Conservation (phyloP, 495 filamentous ascomycete species). For the Penicillium salamii region DNA sequence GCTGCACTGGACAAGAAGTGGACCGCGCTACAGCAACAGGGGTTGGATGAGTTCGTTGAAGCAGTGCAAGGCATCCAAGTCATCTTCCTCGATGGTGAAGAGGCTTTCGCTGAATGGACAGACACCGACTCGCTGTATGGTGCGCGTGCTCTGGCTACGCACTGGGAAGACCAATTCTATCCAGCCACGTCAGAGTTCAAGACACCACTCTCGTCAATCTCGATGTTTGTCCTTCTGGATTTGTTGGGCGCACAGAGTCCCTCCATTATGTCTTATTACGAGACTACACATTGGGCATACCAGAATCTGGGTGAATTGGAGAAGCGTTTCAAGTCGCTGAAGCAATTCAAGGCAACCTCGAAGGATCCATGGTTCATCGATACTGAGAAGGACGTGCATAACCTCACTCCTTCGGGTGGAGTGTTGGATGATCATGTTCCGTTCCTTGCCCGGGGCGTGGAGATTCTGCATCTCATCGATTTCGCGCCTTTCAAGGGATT, state of each 20-base stretch:
- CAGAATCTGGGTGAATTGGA: constrained; percentile 65
- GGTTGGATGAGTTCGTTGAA: constrained; percentile 48
- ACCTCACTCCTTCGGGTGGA: constrained; percentile 43
- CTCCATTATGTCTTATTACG: constrained; percentile 74
- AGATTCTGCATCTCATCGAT: constrained; percentile 85
- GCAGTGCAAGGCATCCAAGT: constrained; percentile 85
- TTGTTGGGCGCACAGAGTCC: constrained; percentile 74
- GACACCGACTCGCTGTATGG: constrained; percentile 83
- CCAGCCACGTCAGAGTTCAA: constrained; percentile 70
- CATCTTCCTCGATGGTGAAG: constrained; percentile 88
- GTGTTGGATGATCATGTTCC: constrained; percentile 89
- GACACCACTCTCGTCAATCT: constrained; percentile 72
- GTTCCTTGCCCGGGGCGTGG: constrained; percentile 80
- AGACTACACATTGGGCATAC: constrained; percentile 93
- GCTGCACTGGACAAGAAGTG: constrained; percentile 76
- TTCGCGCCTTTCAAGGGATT: constrained; percentile 54
- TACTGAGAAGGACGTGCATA: constrained; percentile 46
- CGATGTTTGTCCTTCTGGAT: constrained; percentile 89
- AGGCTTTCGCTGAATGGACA: constrained; percentile 81
- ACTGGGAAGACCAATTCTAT: constrained; percentile 66
- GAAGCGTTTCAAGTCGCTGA: constrained; percentile 58
- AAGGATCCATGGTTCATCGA: constrained; percentile 51
- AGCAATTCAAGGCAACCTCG: constrained; percentile 48
- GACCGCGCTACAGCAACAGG: constrained; percentile 63
- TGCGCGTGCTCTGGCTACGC: constrained; percentile 70